Conservation (phyloP, 306 rosid genomes). For the Malus sieversii region DNA sequence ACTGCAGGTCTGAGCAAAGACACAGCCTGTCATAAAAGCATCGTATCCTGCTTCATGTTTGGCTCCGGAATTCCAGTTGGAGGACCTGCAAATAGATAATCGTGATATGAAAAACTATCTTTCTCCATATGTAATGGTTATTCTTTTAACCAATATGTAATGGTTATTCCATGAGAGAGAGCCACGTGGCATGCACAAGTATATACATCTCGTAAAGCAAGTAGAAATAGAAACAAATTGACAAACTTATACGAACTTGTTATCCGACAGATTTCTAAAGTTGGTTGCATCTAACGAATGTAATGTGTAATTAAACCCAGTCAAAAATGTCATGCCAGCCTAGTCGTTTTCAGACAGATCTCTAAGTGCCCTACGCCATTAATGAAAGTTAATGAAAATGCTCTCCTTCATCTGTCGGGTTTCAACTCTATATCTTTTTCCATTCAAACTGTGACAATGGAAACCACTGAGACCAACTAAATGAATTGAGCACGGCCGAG, state of each 20-base stretch:
- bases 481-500: background rate
- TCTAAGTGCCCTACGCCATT: background rate
- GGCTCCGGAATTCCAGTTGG: conserved; percentile 91
- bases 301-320: background rate
- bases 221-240: background rate
- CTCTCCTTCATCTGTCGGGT: background rate
- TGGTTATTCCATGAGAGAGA: background rate
- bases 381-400: background rate
- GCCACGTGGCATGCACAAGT: background rate
- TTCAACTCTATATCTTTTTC: background rate
- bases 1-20: conserved; percentile 73
- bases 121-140: background rate
- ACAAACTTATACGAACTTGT: background rate
- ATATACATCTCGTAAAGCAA: background rate
- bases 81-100: conserved; percentile 53
- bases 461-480: background rate
- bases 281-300: background rate
- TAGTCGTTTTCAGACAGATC: background rate
- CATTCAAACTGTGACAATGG: background rate
- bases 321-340: background rate
- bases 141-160: too few species aligned
- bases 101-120: background rate
- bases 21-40: conserved; percentile 95
- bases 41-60: conserved; percentile 96
- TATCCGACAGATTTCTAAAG: background rate